Conservation (phyloP, 176 grass and related monocot genomes). For the Oryza nivara region DNA sequence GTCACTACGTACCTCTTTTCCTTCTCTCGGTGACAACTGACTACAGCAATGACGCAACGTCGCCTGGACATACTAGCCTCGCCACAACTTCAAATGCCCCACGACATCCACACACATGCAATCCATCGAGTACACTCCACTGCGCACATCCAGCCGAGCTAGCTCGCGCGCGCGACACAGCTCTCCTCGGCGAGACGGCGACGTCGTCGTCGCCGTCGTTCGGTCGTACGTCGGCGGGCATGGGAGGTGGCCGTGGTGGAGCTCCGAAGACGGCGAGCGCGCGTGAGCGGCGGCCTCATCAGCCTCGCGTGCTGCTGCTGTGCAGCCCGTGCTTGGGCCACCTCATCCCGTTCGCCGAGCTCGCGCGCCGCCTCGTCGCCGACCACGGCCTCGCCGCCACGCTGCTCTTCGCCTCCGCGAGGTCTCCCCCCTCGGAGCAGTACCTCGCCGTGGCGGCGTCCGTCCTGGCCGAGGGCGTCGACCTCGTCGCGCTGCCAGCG, state of each 20-base stretch:
- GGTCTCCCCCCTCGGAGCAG: constrained; percentile 46
- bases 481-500: constrained; percentile 47
- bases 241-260: too few relatives aligned
- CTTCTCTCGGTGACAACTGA: background rate
- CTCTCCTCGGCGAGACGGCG: too few relatives aligned
- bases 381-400: constrained; percentile 61
- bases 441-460: constrained; percentile 39
- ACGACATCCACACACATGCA: background rate
- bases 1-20: too few relatives aligned
- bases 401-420: constrained; percentile 56
- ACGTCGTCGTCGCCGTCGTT: too few relatives aligned
- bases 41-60: background rate
- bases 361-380: constrained; percentile 57
- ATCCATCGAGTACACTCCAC: background rate
- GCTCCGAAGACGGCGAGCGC: too few relatives aligned
- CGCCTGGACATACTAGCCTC: background rate
- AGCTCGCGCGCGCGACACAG: background rate
- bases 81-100: background rate
- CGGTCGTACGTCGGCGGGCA: too few relatives aligned
- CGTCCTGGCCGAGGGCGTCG: constrained; percentile 41
- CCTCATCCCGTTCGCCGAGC: constrained; percentile 67
- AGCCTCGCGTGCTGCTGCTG: constrained; percentile 40
- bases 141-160: background rate
- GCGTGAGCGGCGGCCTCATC: too few relatives aligned
- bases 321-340: constrained; percentile 76